Evolutionary conservation across 1,284 basidiomycete genomes (phyloP), one percentile per base, ranked within the genome.

Genomic region (Mycena citricolor): DNA sequence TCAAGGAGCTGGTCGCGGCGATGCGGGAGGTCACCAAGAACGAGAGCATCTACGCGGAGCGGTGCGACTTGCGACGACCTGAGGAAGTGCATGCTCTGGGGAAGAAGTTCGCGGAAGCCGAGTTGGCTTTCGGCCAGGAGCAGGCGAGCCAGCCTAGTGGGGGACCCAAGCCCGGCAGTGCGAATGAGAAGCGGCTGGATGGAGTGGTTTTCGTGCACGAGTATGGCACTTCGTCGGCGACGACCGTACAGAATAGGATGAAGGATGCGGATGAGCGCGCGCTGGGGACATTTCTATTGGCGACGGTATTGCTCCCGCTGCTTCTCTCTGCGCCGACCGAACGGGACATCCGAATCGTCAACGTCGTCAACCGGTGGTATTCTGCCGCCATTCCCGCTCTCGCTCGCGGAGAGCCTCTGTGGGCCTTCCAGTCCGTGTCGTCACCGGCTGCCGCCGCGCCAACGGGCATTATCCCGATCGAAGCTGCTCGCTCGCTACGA

Each of bases 361-460:
- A 80, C 47, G 73, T 93, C 31, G 75, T 92, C 58, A 91, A 92
- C 49, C 88, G 89, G 1, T 88, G 88, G 52, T 93, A 91, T 57
- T 82, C 88, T 3, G 87, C 90, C 3, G 52, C 7, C n/a, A 39
- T 8, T n/a, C 55, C 34, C 26, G 13, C 20, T 38, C 40, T 33
- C 24, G 17, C 42, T 28, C 16, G 21, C 37, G 14, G n/a, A 26
- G 13, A n/a, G n/a, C 16, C 23, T 13, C 3, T 13, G 2, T 32
- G 22, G 19, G 11, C 8, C 2, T 40, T 41, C n/a, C 13, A 23
- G 20, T 25, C 30, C 20, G 16, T 12, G 4, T 6, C 44, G 13
- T 20, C 39, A 12, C 12, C 38, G 19, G 21, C 46, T 8, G 11
- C 36, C 16, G 22, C 44, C 34, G 8, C 52, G 44, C 13, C 35